phyloP scores from a whole-genome alignment of 2,329 filamentous ascomycete species.

The Fusarium neocosmosporiellum region DNA sequence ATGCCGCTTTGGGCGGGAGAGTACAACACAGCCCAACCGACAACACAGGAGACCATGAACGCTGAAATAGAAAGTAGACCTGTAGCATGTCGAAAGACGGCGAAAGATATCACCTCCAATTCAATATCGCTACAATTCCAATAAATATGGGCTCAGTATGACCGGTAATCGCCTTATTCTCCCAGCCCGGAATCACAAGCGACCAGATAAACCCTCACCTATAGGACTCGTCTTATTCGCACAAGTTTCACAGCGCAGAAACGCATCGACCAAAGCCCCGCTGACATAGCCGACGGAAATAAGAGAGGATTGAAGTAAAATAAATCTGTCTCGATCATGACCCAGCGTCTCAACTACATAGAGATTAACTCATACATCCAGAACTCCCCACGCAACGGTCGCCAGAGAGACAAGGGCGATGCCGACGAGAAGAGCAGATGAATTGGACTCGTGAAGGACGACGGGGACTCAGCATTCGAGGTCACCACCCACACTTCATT shows the following conservation, averaged over 20 bases:
- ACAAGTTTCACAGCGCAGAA: not conserved
- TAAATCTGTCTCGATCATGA: not conserved
- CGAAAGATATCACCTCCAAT: not conserved
- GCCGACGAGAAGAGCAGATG: not conserved
- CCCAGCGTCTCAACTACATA: not conserved
- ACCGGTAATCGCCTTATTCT: not conserved
- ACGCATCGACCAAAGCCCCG: not conserved
- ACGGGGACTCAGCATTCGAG: not conserved
- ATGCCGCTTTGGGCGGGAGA: not conserved
- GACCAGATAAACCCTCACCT: not conserved
- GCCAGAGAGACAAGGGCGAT: not conserved
- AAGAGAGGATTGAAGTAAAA: not conserved
- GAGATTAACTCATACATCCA: not conserved
- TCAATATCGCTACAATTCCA: not conserved
- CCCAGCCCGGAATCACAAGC: not conserved
- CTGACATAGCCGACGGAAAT: not conserved
- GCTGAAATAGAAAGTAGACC: not conserved
- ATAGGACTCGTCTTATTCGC: not conserved
- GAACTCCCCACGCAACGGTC: not conserved
- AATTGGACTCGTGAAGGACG: not conserved
- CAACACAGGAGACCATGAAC: not conserved
- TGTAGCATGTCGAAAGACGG: not conserved
- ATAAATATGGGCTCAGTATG: not conserved
- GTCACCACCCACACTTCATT: constrained; percentile 9
- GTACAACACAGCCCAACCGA: not conserved